Percentiles rank a stretch among this genome's conserved stretches.
Conservation (phyloP, 2,329 filamentous ascomycete genomes). For the Mollisia scopiformis region DNA sequence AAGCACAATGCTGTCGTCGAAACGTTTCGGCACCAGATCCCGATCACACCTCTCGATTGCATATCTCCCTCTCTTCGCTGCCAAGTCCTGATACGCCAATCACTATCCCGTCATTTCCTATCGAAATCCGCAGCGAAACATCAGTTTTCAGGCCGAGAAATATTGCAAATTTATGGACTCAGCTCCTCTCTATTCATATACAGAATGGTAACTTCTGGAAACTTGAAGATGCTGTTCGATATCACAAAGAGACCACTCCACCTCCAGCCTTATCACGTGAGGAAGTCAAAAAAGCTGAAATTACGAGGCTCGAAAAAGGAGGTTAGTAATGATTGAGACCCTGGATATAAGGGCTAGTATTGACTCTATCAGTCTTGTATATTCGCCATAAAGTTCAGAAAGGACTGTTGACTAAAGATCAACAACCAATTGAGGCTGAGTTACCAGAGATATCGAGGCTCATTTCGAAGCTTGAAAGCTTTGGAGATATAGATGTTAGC, state of each 20-base stretch:
- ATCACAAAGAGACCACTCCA: constrained; percentile 1
- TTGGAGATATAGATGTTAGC: background rate
- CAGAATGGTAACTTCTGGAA: constrained; percentile 18
- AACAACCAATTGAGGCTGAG: background rate
- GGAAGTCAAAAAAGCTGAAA: background rate
- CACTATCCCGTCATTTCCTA: constrained; percentile 4
- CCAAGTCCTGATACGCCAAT: constrained; percentile 3
- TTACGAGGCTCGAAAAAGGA: background rate
- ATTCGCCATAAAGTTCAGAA: constrained; percentile 11
- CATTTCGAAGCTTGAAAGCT: constrained; percentile 1
- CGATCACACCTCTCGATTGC: constrained; percentile 1
- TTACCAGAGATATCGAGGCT: background rate
- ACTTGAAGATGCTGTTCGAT: background rate
- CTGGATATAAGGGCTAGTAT: background rate
- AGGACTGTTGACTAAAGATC: background rate
- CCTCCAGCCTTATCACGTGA: background rate
- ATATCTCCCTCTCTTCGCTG: constrained; percentile 7
- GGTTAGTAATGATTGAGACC: background rate
- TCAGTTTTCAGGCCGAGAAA: constrained; percentile 6
- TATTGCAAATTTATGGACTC: constrained; percentile 15
- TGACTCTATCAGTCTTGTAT: background rate
- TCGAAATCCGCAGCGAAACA: constrained; percentile 12
- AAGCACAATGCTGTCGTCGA: constrained; percentile 1
- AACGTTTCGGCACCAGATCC: background rate
- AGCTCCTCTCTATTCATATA: constrained; percentile 16